phyloP scores from a whole-genome alignment of 805 yeast genomes.

The Metschnikowia corniflorae region DNA sequence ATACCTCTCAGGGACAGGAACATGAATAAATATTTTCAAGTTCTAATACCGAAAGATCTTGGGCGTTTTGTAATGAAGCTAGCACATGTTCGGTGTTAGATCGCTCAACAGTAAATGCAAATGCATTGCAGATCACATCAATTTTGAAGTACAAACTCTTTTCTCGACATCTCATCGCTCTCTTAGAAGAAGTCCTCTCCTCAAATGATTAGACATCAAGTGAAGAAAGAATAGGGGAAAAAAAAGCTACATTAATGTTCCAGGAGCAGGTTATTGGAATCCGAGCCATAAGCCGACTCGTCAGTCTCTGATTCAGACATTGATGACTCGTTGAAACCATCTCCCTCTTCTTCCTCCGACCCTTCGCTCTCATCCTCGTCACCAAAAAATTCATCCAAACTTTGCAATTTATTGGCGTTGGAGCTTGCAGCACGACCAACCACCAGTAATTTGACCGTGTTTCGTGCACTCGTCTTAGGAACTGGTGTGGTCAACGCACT shows the following conservation, averaged over 20 bases:
- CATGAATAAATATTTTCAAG: too few relatives aligned
- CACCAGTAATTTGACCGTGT: not conserved
- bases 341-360: slow-evolving; percentile 20
- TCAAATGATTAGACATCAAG: too few relatives aligned
- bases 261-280: slow-evolving; percentile 2
- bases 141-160: too few relatives aligned
- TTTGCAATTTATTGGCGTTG: slow-evolving; percentile 55
- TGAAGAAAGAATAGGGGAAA: too few relatives aligned
- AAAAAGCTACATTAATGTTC: too few relatives aligned
- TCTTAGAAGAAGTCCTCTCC: too few relatives aligned
- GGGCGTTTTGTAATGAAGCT: not conserved
- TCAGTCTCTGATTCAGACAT: slow-evolving; percentile 16
- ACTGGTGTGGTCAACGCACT: not conserved
- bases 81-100: too few relatives aligned
- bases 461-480: not conserved
- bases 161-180: too few relatives aligned
- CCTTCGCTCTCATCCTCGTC: slow-evolving; percentile 24
- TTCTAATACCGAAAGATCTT: too few relatives aligned
- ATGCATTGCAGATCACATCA: too few relatives aligned
- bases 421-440: slow-evolving; percentile 9
- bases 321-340: slow-evolving; percentile 22
- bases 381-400: slow-evolving; percentile 82
- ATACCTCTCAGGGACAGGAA: too few relatives aligned
- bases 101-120: too few relatives aligned
- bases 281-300: slow-evolving; percentile 10